Base-by-base conservation (phyloP, 345 rosid genomes). In the Carallia brachiata region DNA sequence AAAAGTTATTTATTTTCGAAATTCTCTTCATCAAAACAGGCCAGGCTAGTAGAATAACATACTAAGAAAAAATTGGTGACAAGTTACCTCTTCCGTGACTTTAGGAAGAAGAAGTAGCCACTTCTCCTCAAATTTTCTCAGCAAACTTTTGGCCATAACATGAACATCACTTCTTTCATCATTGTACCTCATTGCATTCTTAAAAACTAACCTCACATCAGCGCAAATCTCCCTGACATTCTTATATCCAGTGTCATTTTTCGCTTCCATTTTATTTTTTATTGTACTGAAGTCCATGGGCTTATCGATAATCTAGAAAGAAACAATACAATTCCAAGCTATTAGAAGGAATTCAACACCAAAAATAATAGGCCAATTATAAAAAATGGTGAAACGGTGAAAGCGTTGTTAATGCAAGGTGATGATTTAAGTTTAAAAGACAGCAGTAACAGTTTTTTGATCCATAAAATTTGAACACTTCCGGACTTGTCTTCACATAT, bases 251-350 rank as follows among this genome's bases (percentile, higher is more conserved):
- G 75, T 69, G 73, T 80, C 91, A 75, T 88, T 90, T 78, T 87
- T 91, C 40, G 90, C 95, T 83, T 94, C 97, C 93, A 90, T 87
- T 77, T 87, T 87, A 72, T 81, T 88, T 79, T 89, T 91, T 73
- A 94, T 88, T 0, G 96, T 94, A 76, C 84, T 73, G 60, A 94
- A 87, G 81, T 94, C 98, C 96, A 94, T 94, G n/a, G 98, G 97
- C 82, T 87, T 89, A 69, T 94, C 96, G 75, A 91, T 89, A 72
- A 95, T 79, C 96, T 90, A 9, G 60, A 6, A 9, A 56, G 60
- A 27, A 8, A 27, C 16, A 32, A 56, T 13, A 56, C 28, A 30
- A 56, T 19, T 23, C 60, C 28, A 56, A 44, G 50, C 12, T 56
- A 19, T 23, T 56, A 27, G 10, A 56, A 56, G 60, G 15, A 56